Evolutionary conservation across 805 yeast species (phyloP).

Genomic region (Metschnikowia lachancei): DNA sequence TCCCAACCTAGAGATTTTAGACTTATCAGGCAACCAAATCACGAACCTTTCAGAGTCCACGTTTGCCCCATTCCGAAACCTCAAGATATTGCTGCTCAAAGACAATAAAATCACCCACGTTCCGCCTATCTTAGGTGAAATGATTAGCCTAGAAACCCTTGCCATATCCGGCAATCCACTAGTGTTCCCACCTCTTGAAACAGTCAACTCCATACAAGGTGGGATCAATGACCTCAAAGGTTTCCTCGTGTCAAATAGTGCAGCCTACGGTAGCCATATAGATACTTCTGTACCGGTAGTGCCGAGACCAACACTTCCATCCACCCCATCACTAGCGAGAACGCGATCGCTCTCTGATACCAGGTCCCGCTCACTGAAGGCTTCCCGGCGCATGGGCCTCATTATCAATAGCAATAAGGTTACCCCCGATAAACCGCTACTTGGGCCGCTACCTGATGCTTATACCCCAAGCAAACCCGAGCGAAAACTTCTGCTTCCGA

Average conservation of each 20-base stretch:
- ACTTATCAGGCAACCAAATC: slow-evolving; percentile 57
- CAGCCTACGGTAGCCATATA: slow-evolving; percentile 4
- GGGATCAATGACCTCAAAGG: slow-evolving; percentile 44
- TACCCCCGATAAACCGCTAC: slow-evolving; percentile 13
- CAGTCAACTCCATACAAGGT: slow-evolving; percentile 37
- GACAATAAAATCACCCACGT: slow-evolving; percentile 56
- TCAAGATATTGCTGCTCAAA: slow-evolving; percentile 60
- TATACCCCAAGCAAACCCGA: slow-evolving; percentile 19
- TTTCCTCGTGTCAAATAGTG: slow-evolving; percentile 38
- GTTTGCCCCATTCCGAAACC: slow-evolving; percentile 38
- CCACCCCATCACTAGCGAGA: slow-evolving; percentile 23
- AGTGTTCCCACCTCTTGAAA: slow-evolving; percentile 43
- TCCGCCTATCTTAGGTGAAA: slow-evolving; percentile 50
- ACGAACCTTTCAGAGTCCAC: slow-evolving; percentile 45
- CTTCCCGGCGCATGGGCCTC: slow-evolving; percentile 75
- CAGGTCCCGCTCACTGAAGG: slow-evolving; percentile 52
- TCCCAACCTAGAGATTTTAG: slow-evolving; percentile 57
- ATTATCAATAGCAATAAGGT: slow-evolving; percentile 45
- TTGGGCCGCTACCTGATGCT: neutral
- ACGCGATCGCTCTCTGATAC: slow-evolving; percentile 35
- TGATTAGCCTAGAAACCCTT: slow-evolving; percentile 52
- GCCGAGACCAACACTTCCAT: slow-evolving; percentile 1
- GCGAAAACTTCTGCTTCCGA: slow-evolving; percentile 15
- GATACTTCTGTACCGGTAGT: too few species aligned
- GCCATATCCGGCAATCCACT: slow-evolving; percentile 65